Base-by-base conservation (phyloP, 495 filamentous ascomycete species). In the Tuber melanosporum region DNA sequence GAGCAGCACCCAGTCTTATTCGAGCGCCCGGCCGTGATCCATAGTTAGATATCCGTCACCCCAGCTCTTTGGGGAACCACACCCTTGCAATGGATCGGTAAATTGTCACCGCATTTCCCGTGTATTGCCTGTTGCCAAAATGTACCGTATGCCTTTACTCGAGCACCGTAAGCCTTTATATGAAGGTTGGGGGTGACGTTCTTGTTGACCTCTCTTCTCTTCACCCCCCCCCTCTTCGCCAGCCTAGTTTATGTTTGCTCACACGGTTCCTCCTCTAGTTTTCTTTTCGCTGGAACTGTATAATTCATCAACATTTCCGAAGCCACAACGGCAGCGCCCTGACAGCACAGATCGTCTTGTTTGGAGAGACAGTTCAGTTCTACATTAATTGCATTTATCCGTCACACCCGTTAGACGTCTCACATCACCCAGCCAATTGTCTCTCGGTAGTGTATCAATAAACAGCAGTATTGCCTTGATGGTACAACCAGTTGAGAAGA, bases 161-260 rank as follows among this genome's bases (percentile, higher is more conserved):
- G 71, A 73, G 73, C 69, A 39, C 76, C 73, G 57, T 77, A 75
- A 49, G 79, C 79, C 75, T 80, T 74, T 80, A 80, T 80, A 80
- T 74, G 77, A 73, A 45, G 74, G 41, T 74, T 74, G 45, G 75
- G n/a, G 42, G 76, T 77, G 66, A 71, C 76, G 47, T 72, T 52
- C 71, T 75, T 69, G 46, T 77, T 71, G 52, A 72, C 78, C 73
- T 80, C 70, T 70, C 47, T 71, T 79, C 78, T 46, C 71, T 73
- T 39, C 74, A 76, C 74, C 39, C 39, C 39, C 39, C 72, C 77
- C 71, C 47, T 69, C 57, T 72, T 77, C 39, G 62, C 66, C 46
- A 47, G n/a, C 74, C 41, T 45, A 9, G 57, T 71, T 73, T 44
- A 62, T n/a, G 17, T 44, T 62, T 75, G 62, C 70, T 47, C n/a